Base-by-base conservation (phyloP, 257 asterid genomes). In the Striga asiatica region DNA sequence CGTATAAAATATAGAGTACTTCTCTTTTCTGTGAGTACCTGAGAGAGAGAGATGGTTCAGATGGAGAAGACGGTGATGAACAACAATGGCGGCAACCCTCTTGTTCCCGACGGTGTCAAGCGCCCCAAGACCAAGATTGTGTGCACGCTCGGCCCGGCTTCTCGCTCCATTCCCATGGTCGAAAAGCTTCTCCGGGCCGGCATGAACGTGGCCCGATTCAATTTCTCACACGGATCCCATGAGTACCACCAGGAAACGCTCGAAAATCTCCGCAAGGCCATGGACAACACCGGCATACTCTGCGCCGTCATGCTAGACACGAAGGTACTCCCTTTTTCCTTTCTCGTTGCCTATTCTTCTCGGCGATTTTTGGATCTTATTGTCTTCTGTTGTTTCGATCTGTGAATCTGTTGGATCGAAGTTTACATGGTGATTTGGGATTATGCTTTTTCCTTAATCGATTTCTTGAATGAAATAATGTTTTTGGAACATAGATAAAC, bases 301-400 rank as follows among this genome's bases (percentile, higher is more conserved):
- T 83, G 93, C 58, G 88, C 93, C 31, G 81, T 83, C 50, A 83
- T 83, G 93, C 78, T 83, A 35, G 88, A 83, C 49, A 83, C 93
- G 62, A 83, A 83, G 85, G 88, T 82, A 3, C 13, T 27, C 5
- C 14, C 0, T 0, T 16, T 14, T 17, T 18, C 14, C 28, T 28
- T 32, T 53, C 14, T 22, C 12, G 9, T 21, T 18, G 31, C 10
- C 13, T 8, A 0, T 16, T 57, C 8, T 56, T n/a, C 41, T 1
- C 19, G 48, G 22, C 5, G 21, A 43, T 43, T 13, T 43, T 2
- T 18, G 6, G 10, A 41, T 25, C 42, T 25, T 32, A 11, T 35
- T 9, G 11, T 27, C 10, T 16, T 0, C 27, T 28, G 4, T 31
- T 45, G 9, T 28, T 21, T 19, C 12, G 3, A 55, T 48, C 56